These are phyloP conservation scores for Mollisiaceae sp. DNA, from an alignment of 2,329 filamentous ascomycete genomes.

Conservation along the genomic window DNA sequence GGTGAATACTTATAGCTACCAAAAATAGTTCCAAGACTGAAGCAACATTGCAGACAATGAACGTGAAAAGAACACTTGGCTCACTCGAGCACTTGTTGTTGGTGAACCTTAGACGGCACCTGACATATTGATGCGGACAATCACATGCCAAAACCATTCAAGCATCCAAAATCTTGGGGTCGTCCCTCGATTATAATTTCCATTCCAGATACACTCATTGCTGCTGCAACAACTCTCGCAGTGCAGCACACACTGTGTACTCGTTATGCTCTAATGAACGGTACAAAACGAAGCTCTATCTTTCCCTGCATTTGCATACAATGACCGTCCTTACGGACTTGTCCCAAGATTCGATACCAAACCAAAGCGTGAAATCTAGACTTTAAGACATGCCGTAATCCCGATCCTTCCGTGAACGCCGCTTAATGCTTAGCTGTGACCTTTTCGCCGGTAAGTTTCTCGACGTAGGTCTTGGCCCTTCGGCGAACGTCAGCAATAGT, in stretches of 20 bases:
- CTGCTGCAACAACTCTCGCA: not conserved
- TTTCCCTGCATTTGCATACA: not conserved
- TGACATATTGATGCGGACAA: not conserved
- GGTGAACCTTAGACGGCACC: not conserved
- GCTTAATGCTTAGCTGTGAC: slow-evolving; percentile 71
- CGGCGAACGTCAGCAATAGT: slow-evolving; percentile 33
- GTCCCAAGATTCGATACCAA: not conserved
- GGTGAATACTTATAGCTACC: too few species aligned
- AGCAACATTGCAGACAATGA: not conserved
- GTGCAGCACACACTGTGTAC: not conserved
- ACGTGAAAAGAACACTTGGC: not conserved
- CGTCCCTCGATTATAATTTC: not conserved
- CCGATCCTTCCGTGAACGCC: slow-evolving; percentile 39
- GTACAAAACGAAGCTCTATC: slow-evolving; percentile 5
- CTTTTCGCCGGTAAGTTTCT: slow-evolving; percentile 67
- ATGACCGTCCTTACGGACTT: not conserved
- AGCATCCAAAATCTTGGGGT: not conserved
- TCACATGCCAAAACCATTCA: not conserved
- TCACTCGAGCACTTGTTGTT: not conserved
- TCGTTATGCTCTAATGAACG: slow-evolving; percentile 3
- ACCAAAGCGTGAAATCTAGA: slow-evolving; percentile 11
- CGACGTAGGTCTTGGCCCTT: slow-evolving; percentile 71
- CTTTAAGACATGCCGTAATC: slow-evolving; percentile 16
- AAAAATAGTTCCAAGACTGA: too few species aligned
- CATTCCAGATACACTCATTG: slow-evolving; percentile 4